phyloP scores from a whole-genome alignment of 129 eudicot genomes.

The Flaveria trinervia region DNA sequence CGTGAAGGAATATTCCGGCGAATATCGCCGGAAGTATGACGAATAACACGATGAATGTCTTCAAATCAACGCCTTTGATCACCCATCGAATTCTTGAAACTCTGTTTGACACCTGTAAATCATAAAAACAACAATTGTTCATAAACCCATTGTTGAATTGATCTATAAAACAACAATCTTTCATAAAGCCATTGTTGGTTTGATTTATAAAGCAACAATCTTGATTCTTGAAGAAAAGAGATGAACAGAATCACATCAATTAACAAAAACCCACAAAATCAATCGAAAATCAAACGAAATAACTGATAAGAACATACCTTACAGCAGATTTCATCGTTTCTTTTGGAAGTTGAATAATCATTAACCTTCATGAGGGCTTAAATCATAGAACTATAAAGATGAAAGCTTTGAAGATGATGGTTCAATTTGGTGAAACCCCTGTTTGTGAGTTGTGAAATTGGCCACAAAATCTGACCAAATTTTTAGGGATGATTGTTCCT shows the following conservation, averaged over 20 bases:
- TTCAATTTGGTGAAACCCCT: constrained; percentile 21
- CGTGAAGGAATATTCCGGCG: constrained; percentile 57
- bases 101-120: constrained; percentile 34
- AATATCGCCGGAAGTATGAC: constrained; percentile 43
- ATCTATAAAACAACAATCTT: too few relatives aligned
- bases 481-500: constrained; percentile 4
- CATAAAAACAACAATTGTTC: not conserved
- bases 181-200: too few relatives aligned
- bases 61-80: constrained; percentile 50
- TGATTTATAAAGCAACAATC: too few relatives aligned
- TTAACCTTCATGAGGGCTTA: constrained; percentile 31
- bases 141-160: too few relatives aligned
- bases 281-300: too few relatives aligned
- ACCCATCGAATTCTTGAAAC: constrained; percentile 54
- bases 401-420: not conserved
- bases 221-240: too few relatives aligned
- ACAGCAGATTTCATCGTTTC: constrained; percentile 20
- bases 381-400: constrained; percentile 8
- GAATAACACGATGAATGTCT: constrained; percentile 37
- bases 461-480: constrained; percentile 17
- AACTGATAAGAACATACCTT: constrained; percentile 18
- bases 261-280: not conserved
- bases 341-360: constrained; percentile 29
- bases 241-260: not conserved
- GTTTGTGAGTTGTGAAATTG: constrained; percentile 9